phyloP scores from a whole-genome alignment of 2,329 filamentous ascomycete genomes.

The Metarhizium rileyi region DNA sequence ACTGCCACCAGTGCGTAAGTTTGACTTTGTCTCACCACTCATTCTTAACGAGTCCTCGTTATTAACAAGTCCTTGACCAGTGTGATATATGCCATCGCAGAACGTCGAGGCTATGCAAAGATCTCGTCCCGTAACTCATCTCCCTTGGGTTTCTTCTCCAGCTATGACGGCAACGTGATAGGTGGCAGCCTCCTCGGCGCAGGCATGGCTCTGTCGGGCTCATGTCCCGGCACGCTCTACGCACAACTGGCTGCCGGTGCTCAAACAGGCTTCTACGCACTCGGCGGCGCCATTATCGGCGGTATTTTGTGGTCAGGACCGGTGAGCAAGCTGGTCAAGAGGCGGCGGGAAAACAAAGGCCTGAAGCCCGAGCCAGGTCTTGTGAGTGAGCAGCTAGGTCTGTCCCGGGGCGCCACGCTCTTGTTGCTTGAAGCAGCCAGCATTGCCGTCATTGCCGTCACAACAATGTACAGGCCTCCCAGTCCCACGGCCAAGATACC shows the following conservation, averaged over 20 bases:
- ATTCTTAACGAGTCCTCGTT: neutral
- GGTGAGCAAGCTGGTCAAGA: conserved; percentile 25
- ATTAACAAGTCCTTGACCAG: conserved; percentile 20
- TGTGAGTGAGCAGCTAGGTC: conserved; percentile 30
- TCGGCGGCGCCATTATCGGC: conserved; percentile 45
- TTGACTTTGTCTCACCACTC: neutral
- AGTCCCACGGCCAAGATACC: conserved; percentile 24
- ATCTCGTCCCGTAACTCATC: conserved; percentile 41
- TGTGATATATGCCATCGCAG: conserved; percentile 34
- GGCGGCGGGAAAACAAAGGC: conserved; percentile 15
- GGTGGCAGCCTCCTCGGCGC: conserved; percentile 52
- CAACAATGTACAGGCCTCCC: conserved; percentile 22
- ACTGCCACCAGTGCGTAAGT: conserved; percentile 52
- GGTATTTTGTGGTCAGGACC: conserved; percentile 42
- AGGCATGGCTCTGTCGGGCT: conserved; percentile 57
- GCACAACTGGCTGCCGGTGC: conserved; percentile 48
- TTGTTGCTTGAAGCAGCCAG: conserved; percentile 34
- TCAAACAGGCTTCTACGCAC: conserved; percentile 38
- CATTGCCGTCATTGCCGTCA: conserved; percentile 28
- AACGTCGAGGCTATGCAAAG: conserved; percentile 31
- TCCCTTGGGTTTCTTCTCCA: conserved; percentile 39
- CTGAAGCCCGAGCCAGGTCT: conserved; percentile 21
- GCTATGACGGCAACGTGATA: conserved; percentile 55
- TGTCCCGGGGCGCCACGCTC: conserved; percentile 27
- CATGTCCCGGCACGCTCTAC: conserved; percentile 56